phyloP scores from a whole-genome alignment of 345 rosid genomes.

The Pseudoturritis turrita region DNA sequence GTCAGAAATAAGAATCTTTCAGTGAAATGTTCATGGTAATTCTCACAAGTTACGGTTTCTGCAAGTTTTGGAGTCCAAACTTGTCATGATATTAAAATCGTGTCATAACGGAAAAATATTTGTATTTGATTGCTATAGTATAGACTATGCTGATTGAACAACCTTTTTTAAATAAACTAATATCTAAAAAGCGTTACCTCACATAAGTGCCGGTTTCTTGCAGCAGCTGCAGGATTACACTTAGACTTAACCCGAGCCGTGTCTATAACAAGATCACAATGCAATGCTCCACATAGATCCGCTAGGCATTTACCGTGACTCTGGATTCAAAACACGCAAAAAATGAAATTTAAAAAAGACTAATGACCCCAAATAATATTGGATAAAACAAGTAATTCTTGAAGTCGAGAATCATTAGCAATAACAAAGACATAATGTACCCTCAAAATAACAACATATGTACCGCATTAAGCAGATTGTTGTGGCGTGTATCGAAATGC shows the following conservation, averaged over 20 bases:
- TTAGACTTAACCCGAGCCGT: conserved; percentile 41
- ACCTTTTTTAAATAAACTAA: no score
- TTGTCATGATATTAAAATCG: neutral
- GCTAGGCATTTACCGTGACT: conserved; percentile 65
- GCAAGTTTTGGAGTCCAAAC: neutral
- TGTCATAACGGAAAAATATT: neutral
- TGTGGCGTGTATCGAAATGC: conserved; percentile 64
- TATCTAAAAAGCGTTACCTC: no score
- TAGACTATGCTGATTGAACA: no score
- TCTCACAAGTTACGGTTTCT: neutral
- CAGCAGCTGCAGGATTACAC: conserved; percentile 76
- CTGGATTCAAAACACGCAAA: conserved; percentile 52
- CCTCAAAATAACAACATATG: no score
- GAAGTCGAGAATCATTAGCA: no score
- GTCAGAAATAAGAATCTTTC: neutral
- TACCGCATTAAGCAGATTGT: conserved; percentile 51
- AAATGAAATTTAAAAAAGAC: no score
- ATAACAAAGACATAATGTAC: no score
- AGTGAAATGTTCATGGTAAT: neutral
- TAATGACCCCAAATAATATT: no score
- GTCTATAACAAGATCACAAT: conserved; percentile 57
- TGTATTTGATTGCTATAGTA: no score
- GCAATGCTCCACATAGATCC: conserved; percentile 74
- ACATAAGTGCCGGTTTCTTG: conserved; percentile 64
- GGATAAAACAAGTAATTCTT: neutral